Evolutionary conservation across 228 moss, liverwort and hornwort species (phyloP), one percentile per base, ranked within the genome.

Genomic region (Sphagnum magellanicum): DNA sequence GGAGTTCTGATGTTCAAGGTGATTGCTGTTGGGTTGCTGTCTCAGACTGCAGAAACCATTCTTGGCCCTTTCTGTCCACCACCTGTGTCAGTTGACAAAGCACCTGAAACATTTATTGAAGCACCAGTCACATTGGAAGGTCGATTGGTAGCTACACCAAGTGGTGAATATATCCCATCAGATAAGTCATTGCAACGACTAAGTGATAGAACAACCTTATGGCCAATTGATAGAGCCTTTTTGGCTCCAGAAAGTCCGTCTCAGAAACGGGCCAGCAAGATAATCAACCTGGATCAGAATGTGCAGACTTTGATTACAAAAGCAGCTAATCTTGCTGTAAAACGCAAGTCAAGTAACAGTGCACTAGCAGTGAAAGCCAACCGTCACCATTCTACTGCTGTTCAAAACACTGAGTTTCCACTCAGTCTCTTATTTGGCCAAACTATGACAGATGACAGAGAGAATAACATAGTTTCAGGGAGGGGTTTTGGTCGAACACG

Each of bases 31-130:
- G 70, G 51, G 55, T 3, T 32, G 32, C 32, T 32, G 32, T 32
- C 32, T 32, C 81, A 95, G 92, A 86, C 85, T 52, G 92, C 92
- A 5, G 77, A 77, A 67, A 83, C 83, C 49, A 95, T 95, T 77
- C 87, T 95, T 64, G 95, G 95, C 11, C 89, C 87, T 50, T 95
- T 85, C 81, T 69, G 87, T 16, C 92, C 95, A 57, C 92, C 84
- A 66, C 87, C 85, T 0, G 9, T 92, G 16, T 78, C 87, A 6
- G 81, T 75, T 7, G 81, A 87, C 6, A 62, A 74, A 53, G 66
- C 76, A 49, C 57, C 81, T 2, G 81, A 82, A 68, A 75, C 73
- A 50, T 81, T 81, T 16, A 68, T 72, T 14, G 83, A 79, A 49
- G 75, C 83, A 2, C 16, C 73, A 0, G 46, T 77, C 11, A 90